Base-by-base conservation (phyloP, 23 red algal genomes). In the Gracilaria gracilis region DNA sequence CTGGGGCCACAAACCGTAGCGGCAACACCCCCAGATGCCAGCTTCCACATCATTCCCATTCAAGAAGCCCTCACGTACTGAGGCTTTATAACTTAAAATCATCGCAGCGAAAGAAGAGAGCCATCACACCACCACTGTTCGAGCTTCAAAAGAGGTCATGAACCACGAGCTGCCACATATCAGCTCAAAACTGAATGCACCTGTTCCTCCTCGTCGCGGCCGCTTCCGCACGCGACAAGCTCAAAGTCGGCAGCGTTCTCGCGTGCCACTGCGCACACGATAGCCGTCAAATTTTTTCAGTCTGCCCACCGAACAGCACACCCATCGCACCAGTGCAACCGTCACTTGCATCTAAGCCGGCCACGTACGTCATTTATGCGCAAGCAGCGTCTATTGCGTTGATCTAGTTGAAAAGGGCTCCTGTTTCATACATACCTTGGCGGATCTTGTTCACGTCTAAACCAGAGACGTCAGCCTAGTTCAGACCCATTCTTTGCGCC, bases 381-480 rank as follows among this genome's bases (percentile, higher is more conserved):
- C 27, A 33, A 71, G 86, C 54, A 9, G 11, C 50, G 19, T 67
- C 64, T 2, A 1, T 67, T 28, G 72, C 47, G 35, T 25, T 62
- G 54, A 9, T 39, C 53, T 61, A 81, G n/a, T 65, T 58, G 39
- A 39, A 6, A 12, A 32, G 28, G 31, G 62, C 61, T 46, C 80
- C 80, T 17, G 90, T 80, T 46, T 93, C 90, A 29, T 93, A 93
- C 90, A 93, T 93, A 50, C 42, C 69, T 13, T 64, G 39, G 40
- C 80, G 79, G 15, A 93, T 85, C 65, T 67, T 79, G 7, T 61
- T 49, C 46, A 93, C 40, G 28, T 84, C 82, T 36, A 93, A 38
- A 62, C 33, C 48, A 37, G 47, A 36, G 11, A 93, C 64, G 8
- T 84, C 64, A 16, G 36, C 66, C 29, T 84, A 46, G 54, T 78